Conservation (phyloP, 192 early-diverging fungal species). For the Linnemannia hyalina region DNA sequence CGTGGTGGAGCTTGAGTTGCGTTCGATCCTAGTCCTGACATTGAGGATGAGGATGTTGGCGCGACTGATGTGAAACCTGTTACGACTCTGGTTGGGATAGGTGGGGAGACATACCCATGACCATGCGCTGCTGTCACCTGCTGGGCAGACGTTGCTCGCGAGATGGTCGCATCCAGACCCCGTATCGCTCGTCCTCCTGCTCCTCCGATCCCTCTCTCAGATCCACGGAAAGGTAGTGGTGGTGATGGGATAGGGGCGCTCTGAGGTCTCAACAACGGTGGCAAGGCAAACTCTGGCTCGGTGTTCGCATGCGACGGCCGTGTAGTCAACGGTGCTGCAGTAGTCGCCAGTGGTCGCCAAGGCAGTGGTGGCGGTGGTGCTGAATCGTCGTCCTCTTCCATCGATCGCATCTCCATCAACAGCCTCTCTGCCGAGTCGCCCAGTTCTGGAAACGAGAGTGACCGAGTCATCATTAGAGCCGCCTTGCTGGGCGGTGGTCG, state of each 20-base stretch:
- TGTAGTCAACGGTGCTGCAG: background rate
- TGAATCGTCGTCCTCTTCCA: background rate
- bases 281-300: background rate
- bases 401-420: constrained; percentile 15
- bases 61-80: background rate
- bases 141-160: background rate
- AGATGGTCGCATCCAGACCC: background rate
- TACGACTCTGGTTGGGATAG: background rate
- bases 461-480: constrained; percentile 32
- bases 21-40: background rate
- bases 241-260: background rate
- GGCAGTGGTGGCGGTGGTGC: background rate
- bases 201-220: background rate
- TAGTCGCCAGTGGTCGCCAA: background rate
- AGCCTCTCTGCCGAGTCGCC: constrained; percentile 23
- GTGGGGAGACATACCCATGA: background rate
- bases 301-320: background rate
- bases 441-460: constrained; percentile 29
- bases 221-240: background rate
- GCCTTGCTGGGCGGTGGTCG: constrained; percentile 23
- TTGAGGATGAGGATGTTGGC: background rate
- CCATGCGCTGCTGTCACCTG: background rate
- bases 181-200: background rate
- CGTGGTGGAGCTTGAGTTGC: background rate
- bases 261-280: background rate